phyloP scores from a whole-genome alignment of 768 basidiomycete species.

The Tylopilus subfusipes region DNA sequence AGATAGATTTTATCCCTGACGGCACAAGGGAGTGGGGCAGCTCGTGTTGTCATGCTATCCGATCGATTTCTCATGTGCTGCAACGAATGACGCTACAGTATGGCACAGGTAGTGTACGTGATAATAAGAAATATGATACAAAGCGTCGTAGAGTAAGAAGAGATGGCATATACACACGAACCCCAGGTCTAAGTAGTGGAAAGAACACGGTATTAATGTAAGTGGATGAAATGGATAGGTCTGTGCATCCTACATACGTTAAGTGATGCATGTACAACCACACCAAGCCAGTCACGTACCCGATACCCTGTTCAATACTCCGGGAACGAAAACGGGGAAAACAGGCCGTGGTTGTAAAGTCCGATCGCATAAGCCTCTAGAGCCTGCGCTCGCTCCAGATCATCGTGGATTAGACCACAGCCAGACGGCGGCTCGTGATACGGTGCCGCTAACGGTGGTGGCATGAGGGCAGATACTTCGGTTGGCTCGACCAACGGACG shows the following conservation, averaged over 20 bases:
- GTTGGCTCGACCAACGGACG: background rate
- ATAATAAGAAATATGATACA: constrained; percentile 1
- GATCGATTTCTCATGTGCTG: background rate
- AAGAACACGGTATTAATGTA: background rate
- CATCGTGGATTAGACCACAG: constrained; percentile 10
- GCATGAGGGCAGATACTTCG: background rate
- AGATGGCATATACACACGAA: background rate
- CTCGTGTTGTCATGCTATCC: background rate
- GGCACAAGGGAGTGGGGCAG: background rate
- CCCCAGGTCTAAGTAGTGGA: background rate
- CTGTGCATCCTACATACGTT: too few species aligned
- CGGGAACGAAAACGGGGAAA: constrained; percentile 18
- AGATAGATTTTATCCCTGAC: background rate
- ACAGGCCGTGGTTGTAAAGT: constrained; percentile 26
- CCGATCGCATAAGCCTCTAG: constrained; percentile 31
- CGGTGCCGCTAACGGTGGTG: background rate
- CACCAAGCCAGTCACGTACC: too few species aligned
- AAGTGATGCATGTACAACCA: too few species aligned
- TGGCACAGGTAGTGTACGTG: constrained; percentile 6
- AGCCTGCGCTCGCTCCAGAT: constrained; percentile 25
- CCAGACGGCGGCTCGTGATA: background rate
- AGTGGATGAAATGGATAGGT: too few species aligned
- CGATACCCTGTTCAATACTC: constrained; percentile 18
- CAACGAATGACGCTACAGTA: background rate
- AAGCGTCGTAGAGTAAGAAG: background rate